phyloP scores from a whole-genome alignment of 192 early-diverging fungal genomes.

The Phlyctochytrium planicorne region DNA sequence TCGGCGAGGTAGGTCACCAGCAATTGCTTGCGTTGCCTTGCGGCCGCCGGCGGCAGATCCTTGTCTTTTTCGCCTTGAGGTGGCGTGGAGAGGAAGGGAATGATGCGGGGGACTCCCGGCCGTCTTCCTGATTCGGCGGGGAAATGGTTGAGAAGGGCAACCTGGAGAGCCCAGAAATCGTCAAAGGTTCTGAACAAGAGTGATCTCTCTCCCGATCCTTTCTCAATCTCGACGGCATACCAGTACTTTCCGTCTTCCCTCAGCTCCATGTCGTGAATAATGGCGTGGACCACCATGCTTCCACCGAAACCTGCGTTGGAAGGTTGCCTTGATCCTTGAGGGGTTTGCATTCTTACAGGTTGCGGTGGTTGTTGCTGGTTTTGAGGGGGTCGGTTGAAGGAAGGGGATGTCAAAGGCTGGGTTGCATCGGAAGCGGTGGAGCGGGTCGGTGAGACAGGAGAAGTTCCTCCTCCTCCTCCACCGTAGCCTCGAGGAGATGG shows the following conservation, averaged over 20 bases:
- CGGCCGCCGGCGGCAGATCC: constrained; percentile 6
- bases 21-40: background rate
- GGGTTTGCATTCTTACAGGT: background rate
- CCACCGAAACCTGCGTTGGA: background rate
- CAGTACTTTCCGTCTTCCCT: constrained; percentile 24
- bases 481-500: background rate
- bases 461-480: background rate
- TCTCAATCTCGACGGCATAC: constrained; percentile 33
- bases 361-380: background rate
- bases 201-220: background rate
- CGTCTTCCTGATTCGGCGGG: constrained; percentile 35
- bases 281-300: constrained; percentile 8
- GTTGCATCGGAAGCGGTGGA: background rate
- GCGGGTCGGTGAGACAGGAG: background rate
- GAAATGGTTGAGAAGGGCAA: constrained; percentile 43
- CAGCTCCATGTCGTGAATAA: constrained; percentile 13
- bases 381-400: constrained; percentile 10
- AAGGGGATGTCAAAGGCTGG: background rate
- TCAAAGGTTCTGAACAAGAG: constrained; percentile 28
- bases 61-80: background rate
- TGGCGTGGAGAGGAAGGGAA: constrained; percentile 35
- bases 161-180: constrained; percentile 44
- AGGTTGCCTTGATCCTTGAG: constrained; percentile 9
- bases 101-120: constrained; percentile 18
- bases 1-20: constrained; percentile 30